Evolutionary conservation across 2,329 filamentous ascomycete genomes (phyloP).

Genomic region (Penicillium sp.): DNA sequence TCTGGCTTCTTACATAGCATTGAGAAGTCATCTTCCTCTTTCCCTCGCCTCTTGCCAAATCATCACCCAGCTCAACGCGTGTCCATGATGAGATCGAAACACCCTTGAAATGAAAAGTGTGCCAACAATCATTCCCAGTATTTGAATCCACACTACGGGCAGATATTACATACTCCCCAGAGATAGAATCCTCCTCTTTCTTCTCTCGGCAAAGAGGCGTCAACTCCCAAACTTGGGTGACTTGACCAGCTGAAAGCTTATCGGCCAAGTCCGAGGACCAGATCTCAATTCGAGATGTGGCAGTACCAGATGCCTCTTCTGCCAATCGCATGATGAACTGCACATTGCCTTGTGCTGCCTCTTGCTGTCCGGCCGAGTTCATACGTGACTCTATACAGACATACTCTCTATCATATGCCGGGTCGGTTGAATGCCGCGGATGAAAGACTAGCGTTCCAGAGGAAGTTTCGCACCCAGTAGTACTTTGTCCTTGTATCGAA

Average conservation of each 20-base stretch:
- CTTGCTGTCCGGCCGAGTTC: neutral
- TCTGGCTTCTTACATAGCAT: neutral
- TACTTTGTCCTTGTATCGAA: constrained; percentile 42
- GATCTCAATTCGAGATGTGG: constrained; percentile 14
- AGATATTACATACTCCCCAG: constrained; percentile 18
- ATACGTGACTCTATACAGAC: constrained; percentile 27
- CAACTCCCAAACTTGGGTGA: constrained; percentile 10
- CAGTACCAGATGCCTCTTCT: neutral
- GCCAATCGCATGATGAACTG: constrained; percentile 18
- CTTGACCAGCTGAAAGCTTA: neutral
- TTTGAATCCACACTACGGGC: neutral
- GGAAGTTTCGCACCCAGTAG: constrained; percentile 54
- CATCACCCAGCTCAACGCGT: neutral
- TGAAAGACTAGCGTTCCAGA: constrained; percentile 64
- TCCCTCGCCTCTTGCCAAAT: neutral
- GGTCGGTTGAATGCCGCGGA: constrained; percentile 57
- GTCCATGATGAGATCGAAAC: constrained; percentile 30
- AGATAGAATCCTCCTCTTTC: neutral
- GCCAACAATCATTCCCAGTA: constrained; percentile 7
- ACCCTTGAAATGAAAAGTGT: constrained; percentile 29
- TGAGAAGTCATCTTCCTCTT: neutral
- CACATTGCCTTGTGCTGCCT: neutral
- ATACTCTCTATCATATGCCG: constrained; percentile 37
- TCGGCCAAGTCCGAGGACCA: constrained; percentile 12
- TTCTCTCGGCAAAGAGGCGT: constrained; percentile 1